Evolutionary conservation across 2,329 filamentous ascomycete species (phyloP).

Genomic region (Calonectria fujianensis): DNA sequence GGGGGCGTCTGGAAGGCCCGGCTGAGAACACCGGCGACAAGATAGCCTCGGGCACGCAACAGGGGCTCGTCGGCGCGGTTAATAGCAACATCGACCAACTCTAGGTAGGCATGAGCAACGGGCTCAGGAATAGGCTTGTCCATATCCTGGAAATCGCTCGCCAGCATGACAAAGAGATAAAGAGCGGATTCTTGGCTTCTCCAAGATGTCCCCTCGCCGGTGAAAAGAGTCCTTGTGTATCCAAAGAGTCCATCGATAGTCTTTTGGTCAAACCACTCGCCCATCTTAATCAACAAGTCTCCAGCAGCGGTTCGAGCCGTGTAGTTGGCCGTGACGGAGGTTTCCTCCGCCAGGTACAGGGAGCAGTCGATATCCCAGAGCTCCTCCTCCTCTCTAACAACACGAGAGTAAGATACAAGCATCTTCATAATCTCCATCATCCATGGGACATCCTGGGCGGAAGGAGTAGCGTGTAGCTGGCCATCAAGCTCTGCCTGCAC

Average conservation of each 20-base stretch:
- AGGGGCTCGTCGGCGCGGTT: constrained; percentile 82
- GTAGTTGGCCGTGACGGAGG: constrained; percentile 95
- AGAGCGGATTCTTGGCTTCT: constrained; percentile 85
- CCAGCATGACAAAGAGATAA: constrained; percentile 88
- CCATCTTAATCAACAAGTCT: constrained; percentile 93
- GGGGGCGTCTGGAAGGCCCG: constrained; percentile 79
- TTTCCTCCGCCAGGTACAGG: constrained; percentile 95
- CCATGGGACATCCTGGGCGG: constrained; percentile 83
- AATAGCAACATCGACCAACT: constrained; percentile 87
- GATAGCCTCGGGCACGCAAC: constrained; percentile 88
- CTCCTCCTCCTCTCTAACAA: constrained; percentile 93
- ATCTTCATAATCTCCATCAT: constrained; percentile 91
- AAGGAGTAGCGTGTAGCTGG: constrained; percentile 79
- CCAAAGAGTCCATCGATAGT: constrained; percentile 87
- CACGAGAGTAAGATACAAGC: constrained; percentile 89
- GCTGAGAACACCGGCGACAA: constrained; percentile 88
- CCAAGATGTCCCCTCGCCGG: constrained; percentile 71
- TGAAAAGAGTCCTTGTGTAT: constrained; percentile 85
- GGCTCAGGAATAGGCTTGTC: constrained; percentile 81
- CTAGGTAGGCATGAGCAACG: constrained; percentile 83
- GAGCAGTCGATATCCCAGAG: constrained; percentile 98
- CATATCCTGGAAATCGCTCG: constrained; percentile 88
- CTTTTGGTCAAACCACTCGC: constrained; percentile 88
- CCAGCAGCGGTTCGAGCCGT: constrained; percentile 94
- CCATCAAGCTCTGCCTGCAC: constrained; percentile 92